These are phyloP conservation scores for Scutellospora calospora DNA, from an alignment of 371 early-diverging fungal species.

Conservation along the genomic window DNA sequence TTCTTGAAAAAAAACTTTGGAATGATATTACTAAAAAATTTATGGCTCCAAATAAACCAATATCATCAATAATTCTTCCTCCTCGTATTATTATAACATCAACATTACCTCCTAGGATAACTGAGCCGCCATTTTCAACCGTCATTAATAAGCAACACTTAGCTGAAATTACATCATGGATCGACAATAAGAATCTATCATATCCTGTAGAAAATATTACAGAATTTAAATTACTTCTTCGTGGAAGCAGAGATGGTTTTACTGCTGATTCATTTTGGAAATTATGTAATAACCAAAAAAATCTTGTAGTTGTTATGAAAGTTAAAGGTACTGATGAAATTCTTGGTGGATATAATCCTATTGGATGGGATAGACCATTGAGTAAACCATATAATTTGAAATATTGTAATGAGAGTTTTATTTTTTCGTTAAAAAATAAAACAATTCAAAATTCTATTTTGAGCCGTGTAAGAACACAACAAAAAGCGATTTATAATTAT, in stretches of 20 bases:
- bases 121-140: no score
- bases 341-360: slow-evolving; percentile 16
- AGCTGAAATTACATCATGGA: neutral
- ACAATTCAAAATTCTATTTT: neutral
- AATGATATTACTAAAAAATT: no score
- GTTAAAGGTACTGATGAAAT: slow-evolving; percentile 7
- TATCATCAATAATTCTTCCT: no score
- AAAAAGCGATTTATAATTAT: no score
- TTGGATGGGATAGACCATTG: neutral
- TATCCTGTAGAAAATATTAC: neutral
- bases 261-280: neutral
- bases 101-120: no score
- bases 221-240: slow-evolving; percentile 3
- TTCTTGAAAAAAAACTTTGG: no score
- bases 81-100: no score
- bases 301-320: neutral
- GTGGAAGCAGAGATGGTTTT: slow-evolving; percentile 11
- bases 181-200: neutral
- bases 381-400: neutral
- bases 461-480: neutral
- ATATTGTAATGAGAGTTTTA: neutral
- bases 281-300: neutral
- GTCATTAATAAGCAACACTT: no score
- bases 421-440: neutral
- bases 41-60: no score